Evolutionary conservation across 2,329 filamentous ascomycete species (phyloP).

Genomic region (Rhytidhysteron rufulum): DNA sequence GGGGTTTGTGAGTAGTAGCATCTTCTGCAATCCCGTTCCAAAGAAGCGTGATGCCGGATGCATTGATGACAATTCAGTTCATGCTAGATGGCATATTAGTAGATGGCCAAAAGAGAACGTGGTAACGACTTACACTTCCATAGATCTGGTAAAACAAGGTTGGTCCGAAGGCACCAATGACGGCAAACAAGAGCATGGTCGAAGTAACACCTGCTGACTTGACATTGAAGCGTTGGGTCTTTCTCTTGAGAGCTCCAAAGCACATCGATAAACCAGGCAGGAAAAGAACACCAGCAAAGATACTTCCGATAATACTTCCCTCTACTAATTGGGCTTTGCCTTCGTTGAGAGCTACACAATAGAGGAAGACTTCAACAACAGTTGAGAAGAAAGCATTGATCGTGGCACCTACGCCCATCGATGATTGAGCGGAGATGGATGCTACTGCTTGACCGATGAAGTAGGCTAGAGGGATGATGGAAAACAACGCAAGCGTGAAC

Average conservation of each 20-base stretch:
- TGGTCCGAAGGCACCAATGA: constrained; percentile 91
- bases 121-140: constrained; percentile 62
- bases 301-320: constrained; percentile 94
- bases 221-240: constrained; percentile 97
- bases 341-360: constrained; percentile 88
- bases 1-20: constrained; percentile 92
- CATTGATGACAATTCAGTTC: constrained; percentile 79
- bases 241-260: constrained; percentile 94
- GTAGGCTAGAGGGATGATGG: constrained; percentile 94
- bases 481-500: constrained; percentile 78
- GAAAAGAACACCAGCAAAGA: constrained; percentile 94
- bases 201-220: constrained; percentile 94
- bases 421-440: constrained; percentile 96
- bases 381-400: constrained; percentile 99
- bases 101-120: not conserved
- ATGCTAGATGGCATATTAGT: constrained; percentile 56
- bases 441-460: constrained; percentile 98
- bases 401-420: constrained; percentile 94
- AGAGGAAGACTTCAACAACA: constrained; percentile 94
- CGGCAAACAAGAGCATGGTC: constrained; percentile 94
- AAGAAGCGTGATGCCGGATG: constrained; percentile 51
- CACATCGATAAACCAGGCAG: constrained; percentile 96
- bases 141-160: constrained; percentile 99
- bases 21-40: constrained; percentile 71
- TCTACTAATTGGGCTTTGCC: constrained; percentile 92